Conservation (phyloP, 768 basidiomycete species). For the Suillus subluteus region DNA sequence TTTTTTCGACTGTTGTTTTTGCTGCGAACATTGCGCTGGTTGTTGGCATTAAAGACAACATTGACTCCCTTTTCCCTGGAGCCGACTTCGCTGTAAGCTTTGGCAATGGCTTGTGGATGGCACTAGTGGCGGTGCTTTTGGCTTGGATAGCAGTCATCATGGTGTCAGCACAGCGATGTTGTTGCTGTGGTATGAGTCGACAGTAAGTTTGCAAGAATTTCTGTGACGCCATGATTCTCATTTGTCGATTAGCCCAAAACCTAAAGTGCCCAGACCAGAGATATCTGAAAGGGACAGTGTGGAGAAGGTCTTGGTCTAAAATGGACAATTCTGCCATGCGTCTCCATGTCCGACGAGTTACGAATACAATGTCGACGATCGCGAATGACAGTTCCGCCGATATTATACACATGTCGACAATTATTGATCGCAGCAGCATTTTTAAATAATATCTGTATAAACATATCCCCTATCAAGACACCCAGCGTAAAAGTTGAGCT, state of each 20-base stretch:
- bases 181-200: slow-evolving; percentile 66
- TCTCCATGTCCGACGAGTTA: background rate
- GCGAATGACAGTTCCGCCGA: background rate
- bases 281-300: background rate
- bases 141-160: slow-evolving; percentile 64
- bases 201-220: slow-evolving; percentile 30
- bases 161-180: slow-evolving; percentile 66
- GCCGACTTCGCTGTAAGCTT: slow-evolving; percentile 51
- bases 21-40: slow-evolving; percentile 67
- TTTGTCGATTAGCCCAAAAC: background rate
- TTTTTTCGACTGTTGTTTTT: slow-evolving; percentile 58
- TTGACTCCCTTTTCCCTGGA: slow-evolving; percentile 41
- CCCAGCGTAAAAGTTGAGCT: background rate
- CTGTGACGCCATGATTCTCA: background rate
- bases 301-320: background rate
- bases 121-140: slow-evolving; percentile 54
- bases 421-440: background rate
- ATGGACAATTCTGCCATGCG: background rate
- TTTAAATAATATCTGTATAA: background rate
- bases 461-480: background rate
- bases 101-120: slow-evolving; percentile 79
- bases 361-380: background rate
- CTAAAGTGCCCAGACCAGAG: background rate
- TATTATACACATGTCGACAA: background rate
- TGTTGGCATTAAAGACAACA: slow-evolving; percentile 48